Evolutionary conservation across 139 green algal genomes (phyloP).

Genomic region (Zygnema circumcarinatum): DNA sequence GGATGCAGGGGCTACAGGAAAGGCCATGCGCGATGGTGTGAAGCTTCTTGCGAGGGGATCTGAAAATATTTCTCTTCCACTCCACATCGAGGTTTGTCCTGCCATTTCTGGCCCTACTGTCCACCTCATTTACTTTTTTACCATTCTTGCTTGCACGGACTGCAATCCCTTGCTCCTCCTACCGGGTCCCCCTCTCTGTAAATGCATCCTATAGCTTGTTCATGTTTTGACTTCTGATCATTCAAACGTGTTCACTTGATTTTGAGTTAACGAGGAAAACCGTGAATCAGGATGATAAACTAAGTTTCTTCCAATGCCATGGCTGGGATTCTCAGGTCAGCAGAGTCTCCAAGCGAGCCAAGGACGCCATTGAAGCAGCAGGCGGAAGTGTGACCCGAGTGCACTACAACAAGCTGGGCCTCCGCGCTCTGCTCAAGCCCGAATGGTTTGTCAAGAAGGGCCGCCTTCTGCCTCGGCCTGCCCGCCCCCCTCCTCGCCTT

Average conservation of each 20-base stretch:
- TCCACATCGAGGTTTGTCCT: slow-evolving; percentile 52
- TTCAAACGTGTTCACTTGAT: no score
- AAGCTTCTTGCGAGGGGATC: slow-evolving; percentile 78
- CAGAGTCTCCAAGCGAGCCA: slow-evolving; percentile 65
- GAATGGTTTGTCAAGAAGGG: slow-evolving; percentile 77
- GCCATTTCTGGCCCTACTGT: neutral
- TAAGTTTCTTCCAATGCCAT: neutral
- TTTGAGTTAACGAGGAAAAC: neutral
- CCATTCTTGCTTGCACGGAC: neutral
- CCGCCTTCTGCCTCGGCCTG: slow-evolving; percentile 76
- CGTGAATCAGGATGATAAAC: no score
- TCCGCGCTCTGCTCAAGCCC: slow-evolving; percentile 81
- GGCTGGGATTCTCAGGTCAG: slow-evolving; percentile 73
- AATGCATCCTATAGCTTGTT: no score
- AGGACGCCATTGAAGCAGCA: slow-evolving; percentile 69
- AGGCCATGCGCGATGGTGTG: slow-evolving; percentile 79
- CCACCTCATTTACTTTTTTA: neutral
- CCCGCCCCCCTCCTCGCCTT: slow-evolving; percentile 70
- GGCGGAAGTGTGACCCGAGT: slow-evolving; percentile 85
- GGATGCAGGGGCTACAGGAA: slow-evolving; percentile 69
- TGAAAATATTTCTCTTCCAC: slow-evolving; percentile 34
- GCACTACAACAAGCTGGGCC: slow-evolving; percentile 91
- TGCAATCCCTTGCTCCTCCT: no score
- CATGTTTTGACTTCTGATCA: no score
- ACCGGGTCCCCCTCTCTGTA: no score